Conservation (phyloP, 2,329 filamentous ascomycete genomes). For the Xylariomycetidae sp. region DNA sequence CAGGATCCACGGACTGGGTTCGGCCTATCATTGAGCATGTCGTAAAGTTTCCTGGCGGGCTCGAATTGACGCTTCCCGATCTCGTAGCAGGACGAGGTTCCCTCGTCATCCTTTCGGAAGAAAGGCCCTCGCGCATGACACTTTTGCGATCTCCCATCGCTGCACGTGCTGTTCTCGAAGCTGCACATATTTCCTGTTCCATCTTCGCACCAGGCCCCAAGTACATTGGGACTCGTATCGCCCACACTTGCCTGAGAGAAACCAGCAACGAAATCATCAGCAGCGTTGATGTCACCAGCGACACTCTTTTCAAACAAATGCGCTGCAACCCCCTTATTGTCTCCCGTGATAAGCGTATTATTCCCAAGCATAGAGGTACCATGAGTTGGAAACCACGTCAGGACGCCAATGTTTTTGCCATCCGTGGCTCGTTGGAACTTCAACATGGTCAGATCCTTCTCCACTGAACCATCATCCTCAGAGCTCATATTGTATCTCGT, state of each 20-base stretch:
- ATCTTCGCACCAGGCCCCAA: slow-evolving; percentile 87
- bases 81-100: slow-evolving; percentile 69
- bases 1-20: slow-evolving; percentile 56
- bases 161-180: slow-evolving; percentile 80
- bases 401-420: slow-evolving; percentile 69
- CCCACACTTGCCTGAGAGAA: slow-evolving; percentile 91
- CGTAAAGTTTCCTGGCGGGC: slow-evolving; percentile 38
- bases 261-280: slow-evolving; percentile 74
- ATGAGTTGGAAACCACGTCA: slow-evolving; percentile 91
- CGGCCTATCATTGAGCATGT: slow-evolving; percentile 41
- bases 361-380: slow-evolving; percentile 88
- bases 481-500: slow-evolving; percentile 54
- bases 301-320: slow-evolving; percentile 75
- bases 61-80: slow-evolving; percentile 69
- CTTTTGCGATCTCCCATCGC: slow-evolving; percentile 60
- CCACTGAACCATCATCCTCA: slow-evolving; percentile 51
- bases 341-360: slow-evolving; percentile 86
- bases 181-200: slow-evolving; percentile 67
- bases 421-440: slow-evolving; percentile 72
- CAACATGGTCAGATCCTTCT: slow-evolving; percentile 74
- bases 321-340: slow-evolving; percentile 93
- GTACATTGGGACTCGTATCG: slow-evolving; percentile 83
- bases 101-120: slow-evolving; percentile 64
- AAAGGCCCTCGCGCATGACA: slow-evolving; percentile 72
- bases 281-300: slow-evolving; percentile 46